Base-by-base conservation (phyloP, 2,329 filamentous ascomycete genomes). In the Pseudogymnoascus sp. region DNA sequence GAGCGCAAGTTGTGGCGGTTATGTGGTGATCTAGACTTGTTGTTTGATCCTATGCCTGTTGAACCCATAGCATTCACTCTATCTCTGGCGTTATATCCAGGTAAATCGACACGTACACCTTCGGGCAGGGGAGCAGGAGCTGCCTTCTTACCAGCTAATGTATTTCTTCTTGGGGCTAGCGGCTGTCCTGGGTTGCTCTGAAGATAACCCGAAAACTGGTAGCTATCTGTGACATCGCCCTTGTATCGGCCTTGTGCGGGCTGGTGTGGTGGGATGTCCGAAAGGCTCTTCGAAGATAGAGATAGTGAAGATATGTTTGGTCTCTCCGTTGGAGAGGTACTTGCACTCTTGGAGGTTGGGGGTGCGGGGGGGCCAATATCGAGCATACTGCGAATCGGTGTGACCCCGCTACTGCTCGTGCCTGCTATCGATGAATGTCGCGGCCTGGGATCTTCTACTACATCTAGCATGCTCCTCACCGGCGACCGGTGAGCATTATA, bases 381-480 rank as follows among this genome's bases (percentile, higher is more conserved):
- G 63, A 88, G 79, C 84, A 89, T 86, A 74, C 85, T 89, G 66
- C 86, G 81, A 60, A 87, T 78, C 5, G 83, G 81, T 29, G 64
- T 70, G 73, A 77, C 71, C 31, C 78, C 75, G 66, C 76, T 70
- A 31, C 58, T 59, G 58, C 71, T 74, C 61, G 71, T 71, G 29
- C 63, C 63, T 44, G 68, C 61, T 61, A 70, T 66, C 36, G 65
- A 64, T 61, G 67, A 64, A 65, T 70, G 61, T 61, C 68, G 68
- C 61, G 15, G 68, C 62, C 61, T 25, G 25, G 58, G 36, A 12
- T 77, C 79, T 63, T 81, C 78, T 70, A 80, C 78, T 68, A 85
- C 78, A 70, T 86, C 84, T 15, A 88, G 78, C 81, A 89, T 85
- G 73, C 85, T 90, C 67, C 87, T 81, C 61, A 89, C 82, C 9